phyloP scores from a whole-genome alignment of 352 stramenopile genomes.

The Globisporangium cystogenes region DNA sequence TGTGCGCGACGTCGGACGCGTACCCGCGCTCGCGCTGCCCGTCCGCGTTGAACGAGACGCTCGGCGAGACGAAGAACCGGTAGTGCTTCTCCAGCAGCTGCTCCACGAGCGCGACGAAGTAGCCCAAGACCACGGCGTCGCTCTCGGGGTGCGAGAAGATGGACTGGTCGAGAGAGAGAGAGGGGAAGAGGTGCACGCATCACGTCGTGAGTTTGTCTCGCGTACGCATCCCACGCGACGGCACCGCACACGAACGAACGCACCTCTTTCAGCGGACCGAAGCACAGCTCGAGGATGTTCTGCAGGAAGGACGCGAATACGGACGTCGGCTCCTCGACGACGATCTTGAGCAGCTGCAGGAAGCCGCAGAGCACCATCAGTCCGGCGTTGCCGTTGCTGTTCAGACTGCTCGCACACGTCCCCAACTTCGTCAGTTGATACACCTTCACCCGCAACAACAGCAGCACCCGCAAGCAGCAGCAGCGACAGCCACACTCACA shows the following conservation, averaged over 20 bases:
- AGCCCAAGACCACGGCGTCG: slow-evolving; percentile 58
- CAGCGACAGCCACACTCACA: slow-evolving; percentile 36
- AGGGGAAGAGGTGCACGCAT: no score
- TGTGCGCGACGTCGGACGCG: slow-evolving; percentile 53
- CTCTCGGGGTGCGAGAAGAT: slow-evolving; percentile 74
- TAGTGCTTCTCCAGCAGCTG: slow-evolving; percentile 79
- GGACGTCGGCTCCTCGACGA: slow-evolving; percentile 69
- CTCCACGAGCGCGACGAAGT: slow-evolving; percentile 68
- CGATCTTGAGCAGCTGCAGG: slow-evolving; percentile 67
- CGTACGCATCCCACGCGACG: no score
- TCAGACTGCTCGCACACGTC: slow-evolving; percentile 32
- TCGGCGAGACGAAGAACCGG: slow-evolving; percentile 66
- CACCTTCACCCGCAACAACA: no score
- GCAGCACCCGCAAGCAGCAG: not conserved
- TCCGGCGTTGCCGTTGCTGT: slow-evolving; percentile 50
- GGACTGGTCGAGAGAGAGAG: slow-evolving; percentile 19
- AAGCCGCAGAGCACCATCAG: slow-evolving; percentile 75
- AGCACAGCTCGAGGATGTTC: slow-evolving; percentile 75
- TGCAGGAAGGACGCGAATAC: slow-evolving; percentile 71
- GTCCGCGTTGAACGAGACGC: slow-evolving; percentile 34
- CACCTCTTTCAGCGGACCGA: slow-evolving; percentile 77
- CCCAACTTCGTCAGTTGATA: not conserved
- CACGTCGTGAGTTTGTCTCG: not conserved
- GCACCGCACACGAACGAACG: not conserved
- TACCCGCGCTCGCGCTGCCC: slow-evolving; percentile 53